Conservation (phyloP, 2,329 filamentous ascomycete species). For the Graphilbum ipis-grandicollis region DNA sequence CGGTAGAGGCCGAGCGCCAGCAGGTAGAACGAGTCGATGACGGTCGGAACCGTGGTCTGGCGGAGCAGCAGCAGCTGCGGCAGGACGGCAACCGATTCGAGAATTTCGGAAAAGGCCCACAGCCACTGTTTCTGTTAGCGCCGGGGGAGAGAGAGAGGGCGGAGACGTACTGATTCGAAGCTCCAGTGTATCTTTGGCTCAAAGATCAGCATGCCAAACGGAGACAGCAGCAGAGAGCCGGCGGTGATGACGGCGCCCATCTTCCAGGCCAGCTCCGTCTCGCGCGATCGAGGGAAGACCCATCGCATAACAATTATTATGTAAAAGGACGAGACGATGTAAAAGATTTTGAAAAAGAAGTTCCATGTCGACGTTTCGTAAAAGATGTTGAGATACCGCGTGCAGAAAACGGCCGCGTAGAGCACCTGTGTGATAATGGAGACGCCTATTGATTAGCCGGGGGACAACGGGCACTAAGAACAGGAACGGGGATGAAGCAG, state of each 20-base stretch:
- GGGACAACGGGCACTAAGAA: no score
- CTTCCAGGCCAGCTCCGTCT: slow-evolving; percentile 88
- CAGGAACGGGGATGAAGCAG: neutral
- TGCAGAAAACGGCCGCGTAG: slow-evolving; percentile 72
- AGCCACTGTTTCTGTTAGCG: slow-evolving; percentile 37
- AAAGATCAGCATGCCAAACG: slow-evolving; percentile 57
- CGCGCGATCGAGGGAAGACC: slow-evolving; percentile 71
- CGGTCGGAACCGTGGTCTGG: slow-evolving; percentile 88
- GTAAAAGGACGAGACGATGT: slow-evolving; percentile 69
- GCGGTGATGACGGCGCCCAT: slow-evolving; percentile 53
- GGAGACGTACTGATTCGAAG: slow-evolving; percentile 31
- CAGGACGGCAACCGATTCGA: slow-evolving; percentile 80
- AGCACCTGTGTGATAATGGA: slow-evolving; percentile 82
- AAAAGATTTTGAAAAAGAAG: slow-evolving; percentile 75
- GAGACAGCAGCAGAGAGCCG: slow-evolving; percentile 49
- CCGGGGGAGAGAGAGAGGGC: neutral
- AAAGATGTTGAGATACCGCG: slow-evolving; percentile 77
- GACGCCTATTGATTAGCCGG: slow-evolving; percentile 41
- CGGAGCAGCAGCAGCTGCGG: slow-evolving; percentile 83
- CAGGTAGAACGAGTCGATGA: slow-evolving; percentile 94
- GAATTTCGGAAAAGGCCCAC: slow-evolving; percentile 79
- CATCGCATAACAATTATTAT: slow-evolving; percentile 79
- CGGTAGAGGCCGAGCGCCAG: slow-evolving; percentile 76
- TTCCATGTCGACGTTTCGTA: slow-evolving; percentile 44
- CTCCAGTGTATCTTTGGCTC: slow-evolving; percentile 26